Evolutionary conservation across 371 early-diverging fungal species (phyloP).

Genomic region (Mucor sp.): DNA sequence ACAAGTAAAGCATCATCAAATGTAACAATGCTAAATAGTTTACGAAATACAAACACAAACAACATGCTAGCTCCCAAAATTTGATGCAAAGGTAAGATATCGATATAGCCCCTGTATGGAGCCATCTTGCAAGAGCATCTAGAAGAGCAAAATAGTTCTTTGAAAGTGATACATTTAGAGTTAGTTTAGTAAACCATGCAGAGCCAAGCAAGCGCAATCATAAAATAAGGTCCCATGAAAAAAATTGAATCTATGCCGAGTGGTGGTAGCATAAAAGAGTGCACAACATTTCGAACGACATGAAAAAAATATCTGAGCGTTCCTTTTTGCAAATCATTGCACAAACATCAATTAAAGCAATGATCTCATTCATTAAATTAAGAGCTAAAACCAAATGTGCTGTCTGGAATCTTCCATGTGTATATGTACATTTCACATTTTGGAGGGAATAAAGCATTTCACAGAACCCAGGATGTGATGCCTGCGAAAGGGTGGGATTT

Average conservation of each 20-base stretch:
- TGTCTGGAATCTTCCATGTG: background rate
- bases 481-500: background rate
- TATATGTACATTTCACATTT: background rate
- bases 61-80: background rate
- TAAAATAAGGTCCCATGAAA: background rate
- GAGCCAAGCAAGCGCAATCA: background rate
- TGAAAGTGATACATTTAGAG: background rate
- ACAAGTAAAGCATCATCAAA: background rate
- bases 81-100: background rate
- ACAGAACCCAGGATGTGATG: background rate
- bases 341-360: background rate
- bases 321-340: background rate
- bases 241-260: background rate
- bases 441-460: background rate
- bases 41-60: background rate
- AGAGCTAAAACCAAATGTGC: background rate
- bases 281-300: background rate
- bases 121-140: background rate
- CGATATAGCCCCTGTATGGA: too few species aligned
- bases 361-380: background rate
- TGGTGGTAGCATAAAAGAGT: background rate
- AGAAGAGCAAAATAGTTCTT: background rate
- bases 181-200: conserved; percentile 2
- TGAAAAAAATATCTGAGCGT: background rate
- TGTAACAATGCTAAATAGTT: background rate